phyloP scores from a whole-genome alignment of 2,329 filamentous ascomycete genomes.

The Rhinocladiella mackenziei region DNA sequence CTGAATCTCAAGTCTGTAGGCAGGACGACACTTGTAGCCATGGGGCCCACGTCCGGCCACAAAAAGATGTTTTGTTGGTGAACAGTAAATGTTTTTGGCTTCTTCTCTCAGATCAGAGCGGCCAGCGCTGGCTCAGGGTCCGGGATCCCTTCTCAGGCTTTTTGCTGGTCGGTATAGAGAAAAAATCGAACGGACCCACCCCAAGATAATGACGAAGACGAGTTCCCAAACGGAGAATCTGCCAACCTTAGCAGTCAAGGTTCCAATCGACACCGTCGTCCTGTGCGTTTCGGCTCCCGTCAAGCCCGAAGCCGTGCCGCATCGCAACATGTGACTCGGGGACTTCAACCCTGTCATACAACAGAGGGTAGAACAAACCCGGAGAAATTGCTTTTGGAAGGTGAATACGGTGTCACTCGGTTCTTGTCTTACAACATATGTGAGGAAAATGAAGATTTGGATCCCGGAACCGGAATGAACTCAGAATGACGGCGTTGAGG shows the following conservation, averaged over 20 bases:
- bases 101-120: no score
- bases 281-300: conserved; percentile 9
- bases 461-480: no score
- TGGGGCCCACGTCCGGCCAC: no score
- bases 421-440: background rate
- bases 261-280: conserved; percentile 2
- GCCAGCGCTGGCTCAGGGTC: no score
- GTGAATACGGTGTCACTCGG: background rate
- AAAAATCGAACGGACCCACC: no score
- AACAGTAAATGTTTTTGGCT: no score
- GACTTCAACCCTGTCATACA: background rate
- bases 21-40: conserved; percentile 20
- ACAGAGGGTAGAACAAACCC: background rate
- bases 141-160: no score
- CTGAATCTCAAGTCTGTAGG: conserved; percentile 11
- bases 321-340: conserved; percentile 7
- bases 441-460: background rate
- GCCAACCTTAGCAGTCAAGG: background rate
- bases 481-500: no score
- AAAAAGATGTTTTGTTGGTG: no score
- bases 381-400: background rate
- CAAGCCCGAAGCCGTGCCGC: conserved; percentile 5
- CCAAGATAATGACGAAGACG: background rate
- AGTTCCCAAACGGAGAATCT: background rate
- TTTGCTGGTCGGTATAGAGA: no score